phyloP scores from a whole-genome alignment of 495 filamentous ascomycete genomes.

The Xylaria intraflava region DNA sequence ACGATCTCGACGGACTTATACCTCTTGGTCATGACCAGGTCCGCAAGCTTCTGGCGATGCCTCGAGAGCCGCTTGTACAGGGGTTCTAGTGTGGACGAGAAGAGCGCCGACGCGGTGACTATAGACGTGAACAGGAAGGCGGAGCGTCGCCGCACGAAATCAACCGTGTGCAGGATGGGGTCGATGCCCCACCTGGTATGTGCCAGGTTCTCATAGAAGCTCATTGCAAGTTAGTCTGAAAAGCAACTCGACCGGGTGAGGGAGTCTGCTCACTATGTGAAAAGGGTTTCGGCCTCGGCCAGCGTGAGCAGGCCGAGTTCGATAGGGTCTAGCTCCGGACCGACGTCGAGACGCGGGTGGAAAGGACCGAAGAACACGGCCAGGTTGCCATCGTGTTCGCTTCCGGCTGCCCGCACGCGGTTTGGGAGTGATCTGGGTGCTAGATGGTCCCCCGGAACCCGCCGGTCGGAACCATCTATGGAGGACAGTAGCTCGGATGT shows the following conservation, averaged over 20 bases:
- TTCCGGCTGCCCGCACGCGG: constrained; percentile 21
- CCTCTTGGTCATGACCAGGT: constrained; percentile 51
- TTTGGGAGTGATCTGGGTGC: constrained; percentile 14
- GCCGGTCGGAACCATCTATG: constrained; percentile 28
- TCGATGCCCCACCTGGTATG: constrained; percentile 72
- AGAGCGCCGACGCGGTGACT: constrained; percentile 56
- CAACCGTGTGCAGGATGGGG: constrained; percentile 54
- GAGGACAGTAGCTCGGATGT: constrained; percentile 62
- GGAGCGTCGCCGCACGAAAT: constrained; percentile 59
- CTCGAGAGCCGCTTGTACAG: constrained; percentile 56
- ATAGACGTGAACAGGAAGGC: constrained; percentile 68
- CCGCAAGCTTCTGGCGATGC: constrained; percentile 58
- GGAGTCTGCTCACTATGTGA: constrained; percentile 48
- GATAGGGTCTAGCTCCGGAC: constrained; percentile 59
- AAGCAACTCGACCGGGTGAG: not conserved
- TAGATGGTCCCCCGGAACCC: constrained; percentile 4
- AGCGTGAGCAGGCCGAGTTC: constrained; percentile 57
- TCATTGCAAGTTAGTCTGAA: constrained; percentile 18
- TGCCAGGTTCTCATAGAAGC: constrained; percentile 63
- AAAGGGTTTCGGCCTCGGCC: constrained; percentile 56
- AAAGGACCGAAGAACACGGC: constrained; percentile 56
- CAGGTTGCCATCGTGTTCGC: constrained; percentile 22
- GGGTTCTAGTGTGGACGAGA: constrained; percentile 54
- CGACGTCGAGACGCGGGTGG: constrained; percentile 53
- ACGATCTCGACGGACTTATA: constrained; percentile 66